Evolutionary conservation across 139 green algal species (phyloP).

Genomic region (Ettlia oleoabundans): DNA sequence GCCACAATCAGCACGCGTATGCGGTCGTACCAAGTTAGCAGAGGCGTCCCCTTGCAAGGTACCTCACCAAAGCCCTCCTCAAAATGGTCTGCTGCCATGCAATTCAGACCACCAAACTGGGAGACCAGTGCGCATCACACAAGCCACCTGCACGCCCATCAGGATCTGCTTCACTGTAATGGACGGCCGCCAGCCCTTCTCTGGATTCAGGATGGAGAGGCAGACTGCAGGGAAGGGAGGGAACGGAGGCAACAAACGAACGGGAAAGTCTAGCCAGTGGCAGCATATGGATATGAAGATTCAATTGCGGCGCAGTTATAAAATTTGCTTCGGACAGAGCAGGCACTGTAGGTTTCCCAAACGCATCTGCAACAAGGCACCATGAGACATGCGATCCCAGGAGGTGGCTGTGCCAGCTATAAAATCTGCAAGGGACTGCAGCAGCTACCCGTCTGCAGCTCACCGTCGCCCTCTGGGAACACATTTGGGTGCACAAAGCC

Average conservation of each 20-base stretch:
- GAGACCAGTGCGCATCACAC: not conserved
- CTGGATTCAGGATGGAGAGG: conserved; percentile 71
- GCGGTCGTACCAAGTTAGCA: not conserved
- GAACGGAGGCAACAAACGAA: not conserved
- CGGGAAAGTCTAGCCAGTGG: not conserved
- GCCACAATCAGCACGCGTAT: not conserved
- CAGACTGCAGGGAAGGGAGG: conserved; percentile 53
- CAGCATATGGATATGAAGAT: not conserved
- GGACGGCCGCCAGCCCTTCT: conserved; percentile 46
- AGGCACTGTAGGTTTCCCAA: too few relatives aligned
- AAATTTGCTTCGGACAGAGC: not conserved
- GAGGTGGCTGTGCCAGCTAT: too few relatives aligned
- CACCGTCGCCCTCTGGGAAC: conserved; percentile 63
- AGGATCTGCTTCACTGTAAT: conserved; percentile 79
- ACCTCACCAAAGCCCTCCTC: too few relatives aligned
- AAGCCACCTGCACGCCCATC: conserved; percentile 63
- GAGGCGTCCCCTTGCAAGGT: too few relatives aligned
- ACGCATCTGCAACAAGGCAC: too few relatives aligned
- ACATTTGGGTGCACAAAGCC: conserved; percentile 57
- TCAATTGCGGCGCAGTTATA: not conserved
- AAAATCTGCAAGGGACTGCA: not conserved
- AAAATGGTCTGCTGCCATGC: too few relatives aligned
- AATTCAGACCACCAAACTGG: not conserved
- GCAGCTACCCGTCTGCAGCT: conserved; percentile 39
- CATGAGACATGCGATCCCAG: too few relatives aligned